Base-by-base conservation (phyloP, 345 rosid species). In the Trapa incisa region DNA sequence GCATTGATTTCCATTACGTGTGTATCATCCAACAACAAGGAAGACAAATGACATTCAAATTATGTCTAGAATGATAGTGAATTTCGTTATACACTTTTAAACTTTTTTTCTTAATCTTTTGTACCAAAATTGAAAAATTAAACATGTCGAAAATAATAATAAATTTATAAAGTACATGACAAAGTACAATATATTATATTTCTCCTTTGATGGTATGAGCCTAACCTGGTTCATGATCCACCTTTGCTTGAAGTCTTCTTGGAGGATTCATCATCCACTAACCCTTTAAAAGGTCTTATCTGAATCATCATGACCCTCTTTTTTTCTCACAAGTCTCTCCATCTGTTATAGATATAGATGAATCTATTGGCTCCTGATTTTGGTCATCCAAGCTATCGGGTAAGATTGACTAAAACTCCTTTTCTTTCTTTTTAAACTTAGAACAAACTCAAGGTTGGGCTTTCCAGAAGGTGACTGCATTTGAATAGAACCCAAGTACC, bases 161-260 rank as follows among this genome's bases (percentile, higher is more conserved):
- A 22, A 22, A 22, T 22, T 22, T 22, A 22, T 22, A 22, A 22
- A 22, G 29, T 22, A 22, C 29, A 22, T 22, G 29, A 22, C 29
- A 22, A 22, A 22, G 29, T 22, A 22, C 29, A 22, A 22, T 22
- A 22, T 22, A 22, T 93, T 96, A 38, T 93, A 93, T 70, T 87
- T 90, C 75, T 88, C 77, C 71, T 90, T 87, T 37, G 96, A 77
- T 8, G 98, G 98, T 64, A 93, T 83, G 17, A 93, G 84, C 75
- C 98, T 85, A 85, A 68, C 37, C 68, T 37, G 77, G 73, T 35
- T 74, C 74, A 78, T 67, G 71, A 54, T 77, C 80, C 8, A 38
- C 36, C 1, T 1, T 11, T 29, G 17, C 33, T 53, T 58, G 62
- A 32, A 35, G 58, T 53, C 32, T 53, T 53, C 58, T 70, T 81